Evolutionary conservation across 2,329 filamentous ascomycete genomes (phyloP), one percentile per base, ranked within the genome.

Genomic region (Colletotrichum brevisporum): DNA sequence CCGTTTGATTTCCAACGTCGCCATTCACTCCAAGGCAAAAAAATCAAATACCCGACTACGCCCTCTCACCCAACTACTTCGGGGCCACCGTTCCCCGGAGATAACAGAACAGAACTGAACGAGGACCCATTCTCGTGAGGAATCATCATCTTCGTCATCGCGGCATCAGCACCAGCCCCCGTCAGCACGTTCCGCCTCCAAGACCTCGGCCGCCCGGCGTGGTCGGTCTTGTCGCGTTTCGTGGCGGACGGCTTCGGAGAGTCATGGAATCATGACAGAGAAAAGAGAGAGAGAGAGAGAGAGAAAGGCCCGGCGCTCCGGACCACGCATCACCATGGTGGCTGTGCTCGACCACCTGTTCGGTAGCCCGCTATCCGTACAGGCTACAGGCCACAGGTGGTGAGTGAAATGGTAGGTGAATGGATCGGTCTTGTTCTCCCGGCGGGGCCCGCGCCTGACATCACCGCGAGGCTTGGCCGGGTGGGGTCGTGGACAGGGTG

Each of bases 401-500:
- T 24, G 8, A 31, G 27, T 31, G 27, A 31, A 31, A 31, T 31
- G 27, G 27, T 31, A 9, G 9, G 31, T 36, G 9, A 36, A 36
- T 10, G 8, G 8, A 6, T 36, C 10, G 31, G 31, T 10, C 10
- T 36, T 36, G 6, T 8, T 10, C 10, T 21, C 24, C 48, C 36
- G 27, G 21, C 48, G 48, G 61, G 31, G 31, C 31, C 31, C 31
- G 24, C 51, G 56, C 62, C 67, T 69, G 55, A 69, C 67, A 69
- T 69, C 67, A 67, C 62, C 55, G 31, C 31, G 45, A 61, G 60
- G 54, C 56, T 67, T 66, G 67, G 31, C 31, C 31, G 31, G 31
- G 31, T 36, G 31, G 31, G 31, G 31, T 9, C 27, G 27, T 27
- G 26, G 31, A 18, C 12, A 45, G 52, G 54, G 63, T 59, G 60